Evolutionary conservation across 192 early-diverging fungal genomes (phyloP), one percentile per base, ranked within the genome.

Genomic region (Rhizoclosmatium sp.): DNA sequence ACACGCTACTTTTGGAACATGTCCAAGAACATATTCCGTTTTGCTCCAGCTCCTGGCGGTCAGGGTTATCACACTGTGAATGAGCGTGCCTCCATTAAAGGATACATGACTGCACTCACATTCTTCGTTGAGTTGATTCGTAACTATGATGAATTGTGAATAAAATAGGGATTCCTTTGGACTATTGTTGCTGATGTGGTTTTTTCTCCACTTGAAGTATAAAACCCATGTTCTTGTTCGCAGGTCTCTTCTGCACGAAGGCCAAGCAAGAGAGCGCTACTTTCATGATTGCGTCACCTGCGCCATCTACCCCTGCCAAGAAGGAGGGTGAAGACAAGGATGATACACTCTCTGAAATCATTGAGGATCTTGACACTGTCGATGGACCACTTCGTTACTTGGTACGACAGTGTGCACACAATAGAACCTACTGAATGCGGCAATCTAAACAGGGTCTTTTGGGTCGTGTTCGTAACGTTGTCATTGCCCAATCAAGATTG

Each of bases 101-200:
- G 70, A 21, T 84, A 76, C 56, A 70, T 83, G 10, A 69, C 60
- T 4, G 56, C 58, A 19, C 56, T 86, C 44, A 69, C 59, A 7
- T 86, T 86, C 61, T 86, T 59, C 67, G 82, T 83, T 65, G 85
- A 86, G 75, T 59, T 86, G 21, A 83, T 86, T 59, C 76, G 85
- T 21, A 83, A 83, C 48, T 83, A 46, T 51, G 73, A 75, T 75
- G 59, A 75, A n/a, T 5, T 69, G 7, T 49, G 4, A 56, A 16
- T 9, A 71, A 45, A 51, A 69, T n/a, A 69, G 5, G 16, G 5
- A 54, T 16, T 54, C 9, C 16, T 54, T 31, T 31, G 31, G 31
- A 31, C 31, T 31, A 31, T 31, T 31, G 31, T 31, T n/a, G 54
- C 54, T n/a, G 54, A 56, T n/a, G 54, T 56, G 54, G 54, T n/a